Conservation (phyloP, 2,329 filamentous ascomycete genomes). For the Sphaerulina vaccinii region DNA sequence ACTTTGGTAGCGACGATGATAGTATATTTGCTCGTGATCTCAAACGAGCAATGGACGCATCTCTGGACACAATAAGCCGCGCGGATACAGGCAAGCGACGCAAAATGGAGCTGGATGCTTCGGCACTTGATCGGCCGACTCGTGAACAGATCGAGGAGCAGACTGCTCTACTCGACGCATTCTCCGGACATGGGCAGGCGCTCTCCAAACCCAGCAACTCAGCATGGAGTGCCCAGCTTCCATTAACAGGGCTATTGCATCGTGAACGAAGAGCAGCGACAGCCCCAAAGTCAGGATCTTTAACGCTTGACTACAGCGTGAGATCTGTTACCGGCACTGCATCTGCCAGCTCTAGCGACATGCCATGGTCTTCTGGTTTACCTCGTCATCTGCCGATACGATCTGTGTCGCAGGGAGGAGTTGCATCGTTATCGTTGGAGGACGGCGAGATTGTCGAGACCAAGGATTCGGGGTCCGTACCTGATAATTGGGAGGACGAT, state of each 20-base stretch:
- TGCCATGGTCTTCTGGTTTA: too few relatives aligned
- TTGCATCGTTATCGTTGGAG: too few relatives aligned
- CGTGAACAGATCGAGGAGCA: background rate
- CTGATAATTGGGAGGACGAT: background rate
- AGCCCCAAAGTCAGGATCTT: too few relatives aligned
- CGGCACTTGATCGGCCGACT: background rate
- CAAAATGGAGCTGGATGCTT: background rate
- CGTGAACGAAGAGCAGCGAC: constrained; percentile 2
- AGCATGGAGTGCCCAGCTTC: background rate
- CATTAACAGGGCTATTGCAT: background rate
- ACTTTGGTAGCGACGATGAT: background rate
- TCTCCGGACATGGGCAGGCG: too few relatives aligned
- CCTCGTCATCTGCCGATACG: too few relatives aligned
- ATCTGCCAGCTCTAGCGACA: too few relatives aligned
- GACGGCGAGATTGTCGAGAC: background rate
- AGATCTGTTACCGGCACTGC: too few relatives aligned
- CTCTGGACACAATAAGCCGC: background rate
- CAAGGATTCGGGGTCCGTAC: background rate
- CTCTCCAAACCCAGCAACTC: too few relatives aligned
- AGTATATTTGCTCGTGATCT: background rate
- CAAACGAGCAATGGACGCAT: background rate
- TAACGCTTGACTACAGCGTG: too few relatives aligned
- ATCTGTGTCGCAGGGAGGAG: too few relatives aligned
- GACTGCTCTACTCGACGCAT: too few relatives aligned
- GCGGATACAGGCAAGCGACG: background rate